A percentile compares a stretch with the other conserved stretches of the same genome.
These are phyloP conservation scores for Kuraishia hungarica DNA, from an alignment of 805 yeast species.

Conservation along the genomic window DNA sequence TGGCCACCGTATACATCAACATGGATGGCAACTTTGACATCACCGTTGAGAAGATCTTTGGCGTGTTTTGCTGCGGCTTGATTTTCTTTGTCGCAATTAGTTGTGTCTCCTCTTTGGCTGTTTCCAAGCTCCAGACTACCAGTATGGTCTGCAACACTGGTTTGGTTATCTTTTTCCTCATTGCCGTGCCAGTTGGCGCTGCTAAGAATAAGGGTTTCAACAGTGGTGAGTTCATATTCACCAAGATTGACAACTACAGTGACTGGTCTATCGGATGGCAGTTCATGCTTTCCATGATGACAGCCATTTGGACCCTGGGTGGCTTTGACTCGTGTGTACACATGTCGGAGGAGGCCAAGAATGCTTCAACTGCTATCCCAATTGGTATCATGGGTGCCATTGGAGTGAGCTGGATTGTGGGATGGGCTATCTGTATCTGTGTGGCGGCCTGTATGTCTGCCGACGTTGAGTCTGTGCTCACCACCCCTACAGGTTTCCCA, in stretches of 20 bases:
- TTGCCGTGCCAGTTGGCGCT: constrained; percentile 38
- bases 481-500: constrained; percentile 28
- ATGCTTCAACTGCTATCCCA: constrained; percentile 33
- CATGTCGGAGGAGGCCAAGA: constrained; percentile 38
- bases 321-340: constrained; percentile 44
- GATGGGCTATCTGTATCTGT: constrained; percentile 33
- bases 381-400: constrained; percentile 40
- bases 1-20: constrained; percentile 32
- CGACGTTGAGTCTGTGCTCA: constrained; percentile 23
- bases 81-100: constrained; percentile 28
- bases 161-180: constrained; percentile 29
- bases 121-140: constrained; percentile 30
- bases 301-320: constrained; percentile 44
- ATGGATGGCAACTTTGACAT: constrained; percentile 30
- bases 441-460: constrained; percentile 23
- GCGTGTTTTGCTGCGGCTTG: constrained; percentile 35
- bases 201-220: constrained; percentile 18
- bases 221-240: constrained; percentile 27
- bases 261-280: constrained; percentile 35
- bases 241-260: constrained; percentile 22
- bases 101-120: constrained; percentile 28
- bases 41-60: constrained; percentile 30
- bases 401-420: constrained; percentile 30
- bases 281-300: constrained; percentile 34
- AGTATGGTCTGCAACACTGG: constrained; percentile 29